These are phyloP conservation scores for Skeletonema potamos DNA, from an alignment of 108 stramenopile species.

Conservation along the genomic window DNA sequence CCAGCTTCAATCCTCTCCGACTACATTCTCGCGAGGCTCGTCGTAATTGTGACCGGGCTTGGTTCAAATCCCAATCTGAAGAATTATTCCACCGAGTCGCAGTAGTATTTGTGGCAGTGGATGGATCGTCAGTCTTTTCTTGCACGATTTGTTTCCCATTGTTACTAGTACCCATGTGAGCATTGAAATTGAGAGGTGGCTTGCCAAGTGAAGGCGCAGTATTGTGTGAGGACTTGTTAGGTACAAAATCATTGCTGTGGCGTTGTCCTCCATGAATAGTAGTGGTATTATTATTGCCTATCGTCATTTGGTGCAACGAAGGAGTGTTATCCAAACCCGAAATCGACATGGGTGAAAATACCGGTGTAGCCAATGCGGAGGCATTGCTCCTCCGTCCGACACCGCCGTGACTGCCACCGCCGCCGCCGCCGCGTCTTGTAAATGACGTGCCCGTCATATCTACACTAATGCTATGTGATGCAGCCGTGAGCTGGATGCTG, in stretches of 20 bases:
- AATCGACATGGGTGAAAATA: conserved; percentile 14
- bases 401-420: neutral
- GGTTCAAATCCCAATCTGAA: conserved; percentile 24
- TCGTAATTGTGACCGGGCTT: conserved; percentile 23
- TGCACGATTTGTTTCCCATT: neutral
- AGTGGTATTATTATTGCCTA: neutral
- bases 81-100: neutral
- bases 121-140: neutral
- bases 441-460: neutral
- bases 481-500: conserved; percentile 14
- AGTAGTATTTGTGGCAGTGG: neutral
- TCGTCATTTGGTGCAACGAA: neutral
- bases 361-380: neutral
- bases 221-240: neutral
- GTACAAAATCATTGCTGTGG: neutral
- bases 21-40: conserved; percentile 31
- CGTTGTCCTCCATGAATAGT: conserved; percentile 3
- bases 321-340: conserved; percentile 16
- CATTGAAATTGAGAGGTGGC: neutral
- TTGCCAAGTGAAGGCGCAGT: neutral
- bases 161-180: neutral
- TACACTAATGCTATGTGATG: neutral
- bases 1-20: conserved; percentile 63
- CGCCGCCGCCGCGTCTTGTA: conserved; percentile 2
- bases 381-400: neutral